Base-by-base conservation (phyloP, 2,329 filamentous ascomycete species). In the Pyrenophora teres region DNA sequence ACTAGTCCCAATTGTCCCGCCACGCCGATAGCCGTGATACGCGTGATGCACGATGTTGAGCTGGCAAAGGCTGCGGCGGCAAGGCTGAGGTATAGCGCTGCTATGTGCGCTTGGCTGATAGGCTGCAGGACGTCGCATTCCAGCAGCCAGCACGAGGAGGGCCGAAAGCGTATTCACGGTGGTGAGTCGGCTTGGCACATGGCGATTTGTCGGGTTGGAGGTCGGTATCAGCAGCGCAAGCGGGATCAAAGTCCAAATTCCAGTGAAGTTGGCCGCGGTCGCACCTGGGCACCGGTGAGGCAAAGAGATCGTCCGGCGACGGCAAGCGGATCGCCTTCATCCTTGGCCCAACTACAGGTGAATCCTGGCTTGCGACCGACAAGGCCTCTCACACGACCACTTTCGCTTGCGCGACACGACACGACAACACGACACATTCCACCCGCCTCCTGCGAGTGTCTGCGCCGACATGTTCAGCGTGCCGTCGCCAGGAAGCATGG, bases 401-500 rank as follows among this genome's bases (percentile, higher is more conserved):
- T 40, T 47, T 54, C 57, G 52, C 55, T 54, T 54, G 54, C 60
- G 62, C 62, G 63, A 59, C 57, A 47, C 47, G 43, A 30, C 27
- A 30, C 27, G 27, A 30, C 27, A 25, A 25, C 23, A 25, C 27
- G 27, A 30, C 27, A 30, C 27, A 30, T 30, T 30, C 27, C 10
- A 9, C 27, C 56, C 64, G 63, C 46, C 50, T 59, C 31, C 64
- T 59, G 32, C 41, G 51, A 52, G 63, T 60, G 52, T 57, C 67
- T 57, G 67, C 63, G 59, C 50, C 62, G 44, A 35, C 50, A 43
- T 45, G 6, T 15, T 33, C 48, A 45, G 47, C 53, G 65, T 46
- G 35, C 16, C 37, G 54, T 13, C 62, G 56, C 52, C 57, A 40
- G 60, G 60, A 54, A 66, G 54, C 61, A 69, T 71, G 65, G 65